Evolutionary conservation across 495 filamentous ascomycete species (phyloP), one percentile per base, ranked within the genome.

Genomic region (Daldinia concentrica): DNA sequence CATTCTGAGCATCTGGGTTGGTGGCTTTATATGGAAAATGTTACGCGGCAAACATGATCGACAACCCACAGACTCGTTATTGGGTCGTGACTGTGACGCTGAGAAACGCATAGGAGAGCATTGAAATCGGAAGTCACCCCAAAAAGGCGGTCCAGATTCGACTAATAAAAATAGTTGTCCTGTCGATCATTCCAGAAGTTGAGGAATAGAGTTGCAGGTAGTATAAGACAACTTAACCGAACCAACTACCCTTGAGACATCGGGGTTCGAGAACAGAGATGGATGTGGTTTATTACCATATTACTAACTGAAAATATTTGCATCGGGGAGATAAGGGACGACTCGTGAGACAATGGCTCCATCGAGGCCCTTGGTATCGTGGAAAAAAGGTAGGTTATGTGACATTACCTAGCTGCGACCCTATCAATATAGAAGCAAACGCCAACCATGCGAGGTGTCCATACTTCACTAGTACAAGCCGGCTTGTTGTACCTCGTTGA

Each of bases 401-500:
- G 59, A 68, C 64, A 68, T 72, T 72, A 64, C 69, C 64, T 61
- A 68, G 39, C 55, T 72, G 64, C 32, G 64, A 68, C 64, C 59
- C 61, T 17, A 72, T 60, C 64, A 57, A 66, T 55, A 50, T 64
- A 70, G 43, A 58, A 70, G 52, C 50, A 59, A 64, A 77, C 75
- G 66, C 69, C 75, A 66, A 43, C 59, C 59, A 73, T 75, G 69
- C 66, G 69, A 71, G 43, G 66, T 69, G 58, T 74, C 59, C 41
- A 66, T 74, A 73, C 65, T 62, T 50, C 55, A 19, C 48, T 27
- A 56, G 62, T 62, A 55, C 50, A 58, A 50, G 41, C 29, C 39
- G 24, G 37, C 52, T 41, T 29, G 56, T 56, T 30, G 39, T 36
- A 54, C 37, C 45, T 37, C 34, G 30, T 34, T 14, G 24, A 52